Evolutionary conservation across 371 early-diverging fungal species (phyloP), one percentile per base, ranked within the genome.

Genomic region (Apophysomyces elegans): DNA sequence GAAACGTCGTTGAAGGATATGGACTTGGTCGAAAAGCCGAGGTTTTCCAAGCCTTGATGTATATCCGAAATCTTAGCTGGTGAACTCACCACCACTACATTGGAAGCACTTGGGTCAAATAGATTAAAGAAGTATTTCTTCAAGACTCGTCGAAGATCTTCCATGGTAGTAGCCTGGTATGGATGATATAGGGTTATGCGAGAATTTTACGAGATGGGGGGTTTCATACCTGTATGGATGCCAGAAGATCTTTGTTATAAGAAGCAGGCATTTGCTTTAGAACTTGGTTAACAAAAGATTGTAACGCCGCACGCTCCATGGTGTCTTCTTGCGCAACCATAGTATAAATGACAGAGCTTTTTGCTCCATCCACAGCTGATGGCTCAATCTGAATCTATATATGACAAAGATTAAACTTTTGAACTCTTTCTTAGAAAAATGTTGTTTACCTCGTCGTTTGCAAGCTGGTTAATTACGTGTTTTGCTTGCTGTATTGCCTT

Each of bases 301-400:
- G 85, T 6, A 78, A 74, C 5, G 90, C 90, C 0, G 88, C 87
- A 16, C 74, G 74, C 43, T 79, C 81, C 74, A 86, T 84, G 3
- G 82, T 82, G 59, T 84, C 83, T 68, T 86, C 90, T 65, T 78
- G 74, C 21, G 78, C 75, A 9, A 88, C 86, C 46, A 88, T 73
- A 63, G 81, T 71, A 66, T 85, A 88, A 58, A 88, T 88, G 6
- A 90, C 85, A 16, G 86, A 83, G 59, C 88, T 87, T 72, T 87
- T 88, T 35, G 90, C 89, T 35, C 86, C 88, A 60, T 88, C 88
- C 6, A 90, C 66, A 7, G 81, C 75, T 47, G 85, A 76, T 32
- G 72, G 71, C 13, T 86, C 84, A 64, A 89, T 85, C n/a, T 77
- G 75, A 72, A 83, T 72, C 75, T 83, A 62, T 1, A 12, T 44